Percentiles rank a stretch among this genome's conserved stretches.
Conservation (phyloP, 768 basidiomycete genomes). For the Pisolithus marmoratus region DNA sequence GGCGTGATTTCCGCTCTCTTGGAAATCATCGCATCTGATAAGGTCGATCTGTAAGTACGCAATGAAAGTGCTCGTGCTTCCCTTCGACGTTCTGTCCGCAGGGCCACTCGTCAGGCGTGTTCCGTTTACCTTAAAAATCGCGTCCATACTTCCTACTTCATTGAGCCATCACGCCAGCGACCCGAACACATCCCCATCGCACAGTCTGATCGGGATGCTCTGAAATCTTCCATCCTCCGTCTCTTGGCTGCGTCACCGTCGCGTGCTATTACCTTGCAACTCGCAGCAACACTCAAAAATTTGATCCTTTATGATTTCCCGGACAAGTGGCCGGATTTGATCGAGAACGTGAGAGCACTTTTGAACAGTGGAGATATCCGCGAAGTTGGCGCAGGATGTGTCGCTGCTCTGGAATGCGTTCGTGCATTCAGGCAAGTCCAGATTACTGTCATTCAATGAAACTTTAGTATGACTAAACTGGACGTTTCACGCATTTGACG, state of each 20-base stretch:
- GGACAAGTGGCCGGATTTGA: conserved; percentile 61
- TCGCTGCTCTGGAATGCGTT: conserved; percentile 72
- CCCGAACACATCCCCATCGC: conserved; percentile 62
- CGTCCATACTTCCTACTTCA: conserved; percentile 58
- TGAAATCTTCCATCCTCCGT: conserved; percentile 62
- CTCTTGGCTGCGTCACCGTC: conserved; percentile 66
- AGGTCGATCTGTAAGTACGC: conserved; percentile 64
- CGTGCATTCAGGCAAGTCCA: conserved; percentile 41
- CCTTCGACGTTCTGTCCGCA: conserved; percentile 21
- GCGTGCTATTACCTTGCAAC: conserved; percentile 65
- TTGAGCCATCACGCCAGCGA: conserved; percentile 39
- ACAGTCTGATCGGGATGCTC: conserved; percentile 63
- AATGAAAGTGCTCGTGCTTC: conserved; percentile 10
- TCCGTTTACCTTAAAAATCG: conserved; percentile 91
- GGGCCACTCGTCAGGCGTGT: conserved; percentile 78
- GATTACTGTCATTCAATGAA: too few species aligned
- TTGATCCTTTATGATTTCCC: conserved; percentile 78
- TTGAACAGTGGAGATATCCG: conserved; percentile 58
- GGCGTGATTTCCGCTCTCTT: conserved; percentile 80
- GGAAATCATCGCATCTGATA: conserved; percentile 78
- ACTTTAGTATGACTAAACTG: conserved; percentile 24
- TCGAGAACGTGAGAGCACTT: conserved; percentile 62
- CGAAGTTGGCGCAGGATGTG: conserved; percentile 77
- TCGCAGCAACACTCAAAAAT: conserved; percentile 67
- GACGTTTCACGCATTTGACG: conserved; percentile 13